phyloP scores from a whole-genome alignment of 2,329 filamentous ascomycete species.

The Neonectria sp. region DNA sequence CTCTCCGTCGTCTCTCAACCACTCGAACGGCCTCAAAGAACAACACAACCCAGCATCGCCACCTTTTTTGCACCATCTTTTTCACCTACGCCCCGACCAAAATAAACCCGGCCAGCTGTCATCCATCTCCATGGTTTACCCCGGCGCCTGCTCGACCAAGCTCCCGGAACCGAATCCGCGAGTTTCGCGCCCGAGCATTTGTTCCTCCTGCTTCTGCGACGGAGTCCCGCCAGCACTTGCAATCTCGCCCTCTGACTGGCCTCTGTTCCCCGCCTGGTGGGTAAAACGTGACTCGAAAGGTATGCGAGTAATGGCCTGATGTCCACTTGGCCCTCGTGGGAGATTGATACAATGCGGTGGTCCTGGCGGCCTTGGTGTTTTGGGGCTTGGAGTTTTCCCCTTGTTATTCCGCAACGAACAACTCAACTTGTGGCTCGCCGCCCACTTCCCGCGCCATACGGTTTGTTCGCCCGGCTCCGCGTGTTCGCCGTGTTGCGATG shows the following conservation, averaged over 20 bases:
- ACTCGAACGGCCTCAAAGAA: not conserved
- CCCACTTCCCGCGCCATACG: conserved; percentile 10
- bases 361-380: conserved; percentile 19
- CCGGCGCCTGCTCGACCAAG: conserved; percentile 44
- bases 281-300: conserved; percentile 44
- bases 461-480: conserved; percentile 6
- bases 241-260: conserved; percentile 31
- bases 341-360: conserved; percentile 44
- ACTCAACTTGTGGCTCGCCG: not conserved
- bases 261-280: conserved; percentile 14
- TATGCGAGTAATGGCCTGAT: conserved; percentile 47
- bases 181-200: conserved; percentile 33
- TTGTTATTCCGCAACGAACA: conserved; percentile 15
- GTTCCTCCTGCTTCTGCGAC: conserved; percentile 9
- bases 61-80: conserved; percentile 2
- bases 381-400: not conserved
- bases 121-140: conserved; percentile 45
- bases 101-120: conserved; percentile 43
- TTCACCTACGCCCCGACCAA: conserved; percentile 30
- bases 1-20: not conserved
- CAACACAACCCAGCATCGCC: conserved; percentile 26
- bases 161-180: conserved; percentile 42
- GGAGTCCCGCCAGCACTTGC: not conserved
- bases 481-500: not conserved
- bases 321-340: conserved; percentile 34